Conservation (phyloP, 2,329 filamentous ascomycete species). For the Penicillium olsonii region DNA sequence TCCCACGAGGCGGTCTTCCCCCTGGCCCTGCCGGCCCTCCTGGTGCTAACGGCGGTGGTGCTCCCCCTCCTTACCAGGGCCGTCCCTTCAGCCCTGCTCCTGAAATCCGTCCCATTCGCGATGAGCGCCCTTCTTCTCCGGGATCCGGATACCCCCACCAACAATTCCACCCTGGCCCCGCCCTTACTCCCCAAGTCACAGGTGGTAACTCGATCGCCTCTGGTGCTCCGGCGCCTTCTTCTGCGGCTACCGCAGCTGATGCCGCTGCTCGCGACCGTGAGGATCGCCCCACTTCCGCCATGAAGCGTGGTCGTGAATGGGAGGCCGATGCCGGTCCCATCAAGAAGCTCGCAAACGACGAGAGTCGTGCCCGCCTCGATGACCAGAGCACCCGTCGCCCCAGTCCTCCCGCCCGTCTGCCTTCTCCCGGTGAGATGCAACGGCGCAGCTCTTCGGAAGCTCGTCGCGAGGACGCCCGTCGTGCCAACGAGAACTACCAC, state of each 20-base stretch:
- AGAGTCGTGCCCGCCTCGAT: constrained; percentile 81
- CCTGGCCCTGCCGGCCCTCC: constrained; percentile 51
- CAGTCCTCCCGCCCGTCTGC: constrained; percentile 56
- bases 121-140: constrained; percentile 87
- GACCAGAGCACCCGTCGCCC: constrained; percentile 78
- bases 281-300: constrained; percentile 72
- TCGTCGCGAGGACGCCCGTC: constrained; percentile 68
- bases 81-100: constrained; percentile 75
- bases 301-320: constrained; percentile 91
- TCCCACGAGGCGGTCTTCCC: constrained; percentile 48
- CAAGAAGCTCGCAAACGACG: constrained; percentile 88
- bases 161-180: constrained; percentile 74
- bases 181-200: constrained; percentile 49
- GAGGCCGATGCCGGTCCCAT: constrained; percentile 70
- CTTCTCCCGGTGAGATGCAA: constrained; percentile 68
- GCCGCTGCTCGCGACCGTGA: constrained; percentile 67
- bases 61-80: constrained; percentile 68
- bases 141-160: constrained; percentile 82
- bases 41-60: constrained; percentile 55
- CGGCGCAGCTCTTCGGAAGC: constrained; percentile 77
- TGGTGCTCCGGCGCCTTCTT: constrained; percentile 67
- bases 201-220: constrained; percentile 57
- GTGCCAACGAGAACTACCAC: constrained; percentile 77
- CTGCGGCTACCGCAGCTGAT: constrained; percentile 68
- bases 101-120: constrained; percentile 78